These are phyloP conservation scores for Phaeodactylum tricornutum DNA, from an alignment of 108 stramenopile species.

Conservation along the genomic window DNA sequence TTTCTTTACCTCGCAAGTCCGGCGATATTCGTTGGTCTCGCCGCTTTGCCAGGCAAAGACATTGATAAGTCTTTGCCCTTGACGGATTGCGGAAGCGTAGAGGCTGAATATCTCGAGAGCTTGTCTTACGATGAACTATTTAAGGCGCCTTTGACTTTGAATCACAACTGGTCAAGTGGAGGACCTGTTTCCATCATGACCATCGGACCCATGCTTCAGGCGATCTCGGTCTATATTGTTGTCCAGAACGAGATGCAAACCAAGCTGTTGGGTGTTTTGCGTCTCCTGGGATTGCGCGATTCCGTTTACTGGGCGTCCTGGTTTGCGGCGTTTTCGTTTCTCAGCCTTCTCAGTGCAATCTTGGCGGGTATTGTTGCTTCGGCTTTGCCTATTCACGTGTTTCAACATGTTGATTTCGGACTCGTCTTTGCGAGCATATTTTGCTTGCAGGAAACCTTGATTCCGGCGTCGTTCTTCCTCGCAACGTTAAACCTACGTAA, in stretches of 20 bases:
- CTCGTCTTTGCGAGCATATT: conserved; percentile 23
- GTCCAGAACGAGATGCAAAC: conserved; percentile 29
- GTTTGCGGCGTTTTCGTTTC: conserved; percentile 21
- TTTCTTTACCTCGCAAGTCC: too few relatives aligned
- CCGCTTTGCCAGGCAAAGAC: too few relatives aligned
- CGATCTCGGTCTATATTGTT: conserved; percentile 26
- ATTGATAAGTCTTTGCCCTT: conserved; percentile 16
- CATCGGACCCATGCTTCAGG: conserved; percentile 28
- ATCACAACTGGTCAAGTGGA: conserved; percentile 32
- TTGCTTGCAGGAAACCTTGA: conserved; percentile 32
- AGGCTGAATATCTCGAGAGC: conserved; percentile 11
- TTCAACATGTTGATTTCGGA: conserved; percentile 17
- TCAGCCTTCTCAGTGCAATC: conserved; percentile 21
- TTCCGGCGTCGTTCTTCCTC: conserved; percentile 29
- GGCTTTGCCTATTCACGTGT: conserved; percentile 20
- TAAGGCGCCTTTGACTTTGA: conserved; percentile 12
- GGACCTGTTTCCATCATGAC: conserved; percentile 33
- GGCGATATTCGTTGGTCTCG: too few relatives aligned
- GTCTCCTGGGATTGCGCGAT: conserved; percentile 22
- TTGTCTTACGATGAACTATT: not conserved
- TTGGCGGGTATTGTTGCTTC: conserved; percentile 21
- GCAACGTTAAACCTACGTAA: too few relatives aligned
- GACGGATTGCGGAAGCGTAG: conserved; percentile 28
- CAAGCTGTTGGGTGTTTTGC: conserved; percentile 27
- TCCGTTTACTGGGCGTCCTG: conserved; percentile 34